Base-by-base conservation (phyloP, 345 rosid genomes). In the Lepidium didymum region DNA sequence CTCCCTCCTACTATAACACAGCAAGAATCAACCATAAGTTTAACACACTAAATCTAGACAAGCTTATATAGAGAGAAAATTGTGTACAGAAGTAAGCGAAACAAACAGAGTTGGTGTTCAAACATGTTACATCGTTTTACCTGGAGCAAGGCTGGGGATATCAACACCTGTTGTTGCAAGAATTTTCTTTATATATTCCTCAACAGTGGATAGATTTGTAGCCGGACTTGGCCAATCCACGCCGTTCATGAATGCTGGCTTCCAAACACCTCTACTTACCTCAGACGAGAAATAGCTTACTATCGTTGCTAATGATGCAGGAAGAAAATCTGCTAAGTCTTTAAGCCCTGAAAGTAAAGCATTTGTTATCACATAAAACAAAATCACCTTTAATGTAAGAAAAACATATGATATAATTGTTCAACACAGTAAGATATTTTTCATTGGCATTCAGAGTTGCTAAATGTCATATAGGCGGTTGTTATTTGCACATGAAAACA, bases 221-320 rank as follows among this genome's bases (percentile, higher is more conserved):
- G 97, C 97, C 41, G 99, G 99, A 77, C 97, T 94, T 1, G 99
- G 99, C 99, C 99, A 94, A 83, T 94, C 97, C 73, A 83, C 80
- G 58, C 99, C 99, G 40, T 94, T 91, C 99, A 94, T 94, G 70
- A 78, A 85, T 49, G 69, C 99, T 8, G 99, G 96, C 72, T 89
- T 94, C 99, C 97, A 94, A 64, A 94, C 87, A 43, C 96, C 83
- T 55, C 99, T 79, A 64, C 96, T 91, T 62, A 94, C 93, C 78
- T 94, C 99, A 43, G 99, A 89, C 3, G 99, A 91, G 81, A 94
- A 89, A 82, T 87, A 94, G 85, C 97, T 91, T 31, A 85, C 96
- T 23, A 91, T 91, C 10, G 99, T 79, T 53, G 93, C 87, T 79
- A 94, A 78, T 73, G 87, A 83, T 53, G 96, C 99, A 8, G 99